phyloP scores from a whole-genome alignment of 352 stramenopile species.

The Pythium rishiriense region DNA sequence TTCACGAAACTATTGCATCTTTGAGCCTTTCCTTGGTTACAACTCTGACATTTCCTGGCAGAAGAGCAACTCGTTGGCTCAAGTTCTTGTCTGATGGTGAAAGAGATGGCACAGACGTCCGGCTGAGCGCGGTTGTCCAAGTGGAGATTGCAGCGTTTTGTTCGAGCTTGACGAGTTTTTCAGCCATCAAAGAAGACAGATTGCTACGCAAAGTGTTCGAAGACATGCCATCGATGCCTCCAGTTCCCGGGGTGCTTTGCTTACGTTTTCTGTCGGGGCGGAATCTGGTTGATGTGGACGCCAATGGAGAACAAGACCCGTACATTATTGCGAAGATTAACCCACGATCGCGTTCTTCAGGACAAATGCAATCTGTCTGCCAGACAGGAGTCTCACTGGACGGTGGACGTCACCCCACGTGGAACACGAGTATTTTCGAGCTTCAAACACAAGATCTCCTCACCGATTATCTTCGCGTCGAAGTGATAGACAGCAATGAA shows the following conservation, averaged over 20 bases:
- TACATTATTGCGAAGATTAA: constrained; percentile 37
- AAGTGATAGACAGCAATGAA: constrained; percentile 56
- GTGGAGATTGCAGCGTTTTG: constrained; percentile 22
- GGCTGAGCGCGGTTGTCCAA: constrained; percentile 21
- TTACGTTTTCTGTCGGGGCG: constrained; percentile 43
- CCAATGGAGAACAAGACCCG: constrained; percentile 52
- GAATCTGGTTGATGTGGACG: constrained; percentile 51
- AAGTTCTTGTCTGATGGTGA: constrained; percentile 20
- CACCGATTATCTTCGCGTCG: constrained; percentile 42
- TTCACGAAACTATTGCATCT: constrained; percentile 30
- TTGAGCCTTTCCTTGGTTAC: constrained; percentile 30
- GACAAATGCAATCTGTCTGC: constrained; percentile 20
- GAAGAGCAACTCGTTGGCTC: constrained; percentile 23
- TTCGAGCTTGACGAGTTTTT: neutral
- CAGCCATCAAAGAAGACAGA: constrained; percentile 19
- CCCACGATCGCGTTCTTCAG: constrained; percentile 18
- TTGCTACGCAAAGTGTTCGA: constrained; percentile 10
- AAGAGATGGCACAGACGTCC: neutral
- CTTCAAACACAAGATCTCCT: constrained; percentile 30
- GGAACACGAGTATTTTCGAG: constrained; percentile 46
- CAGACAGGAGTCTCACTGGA: constrained; percentile 51
- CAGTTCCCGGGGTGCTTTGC: constrained; percentile 36
- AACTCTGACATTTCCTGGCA: constrained; percentile 4
- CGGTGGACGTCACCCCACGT: constrained; percentile 47
- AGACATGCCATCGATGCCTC: constrained; percentile 6